Evolutionary conservation across 2,329 filamentous ascomycete species (phyloP), one percentile per base, ranked within the genome.

Genomic region (Talaromyces sp.): DNA sequence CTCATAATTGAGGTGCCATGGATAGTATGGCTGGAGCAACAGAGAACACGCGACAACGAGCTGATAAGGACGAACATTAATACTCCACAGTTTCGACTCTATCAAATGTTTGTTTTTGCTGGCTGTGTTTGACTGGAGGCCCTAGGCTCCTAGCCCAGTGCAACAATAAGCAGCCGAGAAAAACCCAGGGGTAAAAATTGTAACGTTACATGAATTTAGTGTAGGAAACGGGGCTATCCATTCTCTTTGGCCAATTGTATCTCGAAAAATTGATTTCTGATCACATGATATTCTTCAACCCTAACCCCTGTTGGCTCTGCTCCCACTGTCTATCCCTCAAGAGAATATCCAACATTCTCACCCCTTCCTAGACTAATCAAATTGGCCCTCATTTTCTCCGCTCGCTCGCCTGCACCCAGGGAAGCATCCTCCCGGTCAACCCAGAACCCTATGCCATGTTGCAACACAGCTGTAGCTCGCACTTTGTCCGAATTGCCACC

Each of bases 381-480:
- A 69, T 79, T 79, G 45, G 74, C 74, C 65, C 80, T 73, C 80
- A 82, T 81, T 65, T 68, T 75, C 71, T 81, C 80, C 2, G 79
- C 70, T 65, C 79, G 70, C 67, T 74, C 72, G 15, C 74, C 76
- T 61, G 78, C 67, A 1, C 71, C 45, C 70, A 81, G 80, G 27
- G 72, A 73, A 15, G 79, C 77, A 72, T 80, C 78, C 2, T 79
- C 77, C 8, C 75, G 71, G 51, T 75, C 71, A 51, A 81, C 75
- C 79, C 79, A 81, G 31, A 76, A 72, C 1, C 80, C 79, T 66
- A 82, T 78, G 0, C 77, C 80, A 72, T 82, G 80, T 71, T 82
- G 80, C 72, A 81, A 68, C 4, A 81, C 80, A 29, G 77, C 78
- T 61, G 77, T 77, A 19, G 79, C 77, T 25, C 79, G 69, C 15